These are phyloP conservation scores for Cordyceps militaris DNA, from an alignment of 2,329 filamentous ascomycete species.

Conservation along the genomic window DNA sequence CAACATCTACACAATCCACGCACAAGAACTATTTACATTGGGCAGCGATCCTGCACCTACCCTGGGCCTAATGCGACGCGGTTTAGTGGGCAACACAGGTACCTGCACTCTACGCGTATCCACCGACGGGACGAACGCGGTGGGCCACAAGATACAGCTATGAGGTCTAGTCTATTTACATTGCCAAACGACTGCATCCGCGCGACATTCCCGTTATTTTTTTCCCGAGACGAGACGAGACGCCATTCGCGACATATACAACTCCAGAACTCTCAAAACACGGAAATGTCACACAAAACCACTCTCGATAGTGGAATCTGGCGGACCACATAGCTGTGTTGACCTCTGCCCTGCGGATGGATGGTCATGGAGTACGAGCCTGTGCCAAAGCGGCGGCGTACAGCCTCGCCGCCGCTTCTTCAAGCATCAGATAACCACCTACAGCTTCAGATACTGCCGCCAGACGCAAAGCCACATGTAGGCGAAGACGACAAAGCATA, in stretches of 20 bases:
- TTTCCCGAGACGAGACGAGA: background rate
- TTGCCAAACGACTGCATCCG: conserved; percentile 3
- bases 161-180: conserved; percentile 5
- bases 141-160: background rate
- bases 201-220: background rate
- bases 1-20: background rate
- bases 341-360: background rate
- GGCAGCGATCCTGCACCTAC: background rate
- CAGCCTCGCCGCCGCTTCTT: conserved; percentile 35
- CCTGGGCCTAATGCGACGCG: background rate
- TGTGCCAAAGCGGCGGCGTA: conserved; percentile 52
- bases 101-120: conserved; percentile 8
- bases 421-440: conserved; percentile 6
- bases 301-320: background rate
- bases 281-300: background rate
- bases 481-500: conserved; percentile 44
- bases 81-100: background rate
- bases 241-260: background rate
- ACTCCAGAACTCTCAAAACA: too few species aligned
- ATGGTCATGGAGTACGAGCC: conserved; percentile 36
- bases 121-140: background rate
- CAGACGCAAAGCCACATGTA: conserved; percentile 18
- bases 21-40: too few species aligned
- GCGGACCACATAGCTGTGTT: background rate
- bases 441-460: background rate